These are phyloP conservation scores for Butyriboletus appendiculatus DNA, from an alignment of 1,284 basidiomycete genomes.

Conservation along the genomic window DNA sequence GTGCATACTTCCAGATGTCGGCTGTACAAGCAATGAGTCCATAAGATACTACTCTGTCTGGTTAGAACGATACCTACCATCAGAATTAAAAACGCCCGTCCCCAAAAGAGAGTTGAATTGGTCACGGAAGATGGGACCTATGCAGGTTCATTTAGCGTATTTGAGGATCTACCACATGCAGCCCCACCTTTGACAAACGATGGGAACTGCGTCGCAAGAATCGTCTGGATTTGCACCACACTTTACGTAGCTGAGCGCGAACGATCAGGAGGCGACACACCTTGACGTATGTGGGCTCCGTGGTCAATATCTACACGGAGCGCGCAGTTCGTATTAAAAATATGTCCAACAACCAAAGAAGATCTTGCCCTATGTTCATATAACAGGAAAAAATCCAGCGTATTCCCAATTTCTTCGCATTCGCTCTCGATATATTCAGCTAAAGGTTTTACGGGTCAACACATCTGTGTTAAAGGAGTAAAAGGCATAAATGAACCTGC, in stretches of 20 bases:
- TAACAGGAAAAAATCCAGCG: slow-evolving; percentile 31
- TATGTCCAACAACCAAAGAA: not conserved
- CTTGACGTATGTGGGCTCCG: slow-evolving; percentile 46
- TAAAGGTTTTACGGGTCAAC: slow-evolving; percentile 11
- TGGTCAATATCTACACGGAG: slow-evolving; percentile 32
- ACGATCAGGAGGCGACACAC: slow-evolving; percentile 8
- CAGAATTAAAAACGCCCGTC: slow-evolving; percentile 61
- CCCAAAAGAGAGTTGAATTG: slow-evolving; percentile 45
- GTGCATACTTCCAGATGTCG: slow-evolving; percentile 52
- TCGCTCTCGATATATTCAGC: slow-evolving; percentile 26
- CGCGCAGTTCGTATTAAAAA: not conserved
- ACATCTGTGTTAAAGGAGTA: not conserved
- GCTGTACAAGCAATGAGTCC: slow-evolving; percentile 32
- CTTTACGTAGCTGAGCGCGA: not conserved
- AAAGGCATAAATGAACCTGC: slow-evolving; percentile 12
- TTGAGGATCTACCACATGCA: not conserved
- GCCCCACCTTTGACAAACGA: slow-evolving; percentile 44
- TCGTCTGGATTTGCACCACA: slow-evolving; percentile 24
- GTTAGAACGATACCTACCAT: slow-evolving; percentile 41
- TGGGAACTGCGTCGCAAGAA: slow-evolving; percentile 42
- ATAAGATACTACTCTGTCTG: no score
- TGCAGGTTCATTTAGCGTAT: slow-evolving; percentile 6
- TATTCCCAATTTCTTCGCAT: slow-evolving; percentile 31
- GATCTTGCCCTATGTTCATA: slow-evolving; percentile 35
- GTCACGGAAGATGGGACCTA: slow-evolving; percentile 24